Conservation (phyloP, 2,329 filamentous ascomycete genomes). For the Zymoseptoria tritici region DNA sequence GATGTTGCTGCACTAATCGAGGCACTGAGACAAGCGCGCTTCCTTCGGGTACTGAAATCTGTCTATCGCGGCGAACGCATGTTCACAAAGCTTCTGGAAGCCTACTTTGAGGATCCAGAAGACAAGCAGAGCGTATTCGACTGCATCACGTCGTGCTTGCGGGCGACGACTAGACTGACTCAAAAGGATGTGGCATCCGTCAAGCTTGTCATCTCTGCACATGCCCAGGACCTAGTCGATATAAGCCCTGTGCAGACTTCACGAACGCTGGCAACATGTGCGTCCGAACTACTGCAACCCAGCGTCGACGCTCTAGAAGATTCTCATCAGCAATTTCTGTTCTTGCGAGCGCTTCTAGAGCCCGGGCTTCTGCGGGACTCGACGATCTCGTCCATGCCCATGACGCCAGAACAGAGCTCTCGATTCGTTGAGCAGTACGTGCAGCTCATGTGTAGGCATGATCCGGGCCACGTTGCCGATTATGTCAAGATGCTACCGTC, state of each 20-base stretch:
- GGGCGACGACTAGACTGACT: conserved; percentile 53
- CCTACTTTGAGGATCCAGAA: conserved; percentile 77
- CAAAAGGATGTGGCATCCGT: conserved; percentile 68
- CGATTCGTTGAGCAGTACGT: conserved; percentile 77
- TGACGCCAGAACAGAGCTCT: conserved; percentile 32
- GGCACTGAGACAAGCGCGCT: conserved; percentile 69
- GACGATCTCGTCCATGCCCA: conserved; percentile 22
- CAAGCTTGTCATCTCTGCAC: conserved; percentile 55
- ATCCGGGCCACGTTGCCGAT: conserved; percentile 73
- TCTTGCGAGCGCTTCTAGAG: conserved; percentile 70
- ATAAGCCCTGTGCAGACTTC: conserved; percentile 62
- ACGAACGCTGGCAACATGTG: conserved; percentile 53
- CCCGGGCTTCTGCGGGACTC: conserved; percentile 34
- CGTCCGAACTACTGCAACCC: conserved; percentile 57
- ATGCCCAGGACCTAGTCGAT: conserved; percentile 59
- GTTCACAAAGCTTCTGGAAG: conserved; percentile 68
- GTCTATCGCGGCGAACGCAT: conserved; percentile 74
- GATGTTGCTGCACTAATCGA: conserved; percentile 70
- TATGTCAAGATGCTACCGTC: conserved; percentile 72
- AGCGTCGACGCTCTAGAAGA: conserved; percentile 57
- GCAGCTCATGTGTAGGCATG: conserved; percentile 81
- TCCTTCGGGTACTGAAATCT: conserved; percentile 86
- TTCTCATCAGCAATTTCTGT: conserved; percentile 63
- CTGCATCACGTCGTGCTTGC: conserved; percentile 68
- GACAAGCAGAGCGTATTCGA: conserved; percentile 70